phyloP scores from a whole-genome alignment of 2,329 filamentous ascomycete species.

The Fusarium avenaceum region DNA sequence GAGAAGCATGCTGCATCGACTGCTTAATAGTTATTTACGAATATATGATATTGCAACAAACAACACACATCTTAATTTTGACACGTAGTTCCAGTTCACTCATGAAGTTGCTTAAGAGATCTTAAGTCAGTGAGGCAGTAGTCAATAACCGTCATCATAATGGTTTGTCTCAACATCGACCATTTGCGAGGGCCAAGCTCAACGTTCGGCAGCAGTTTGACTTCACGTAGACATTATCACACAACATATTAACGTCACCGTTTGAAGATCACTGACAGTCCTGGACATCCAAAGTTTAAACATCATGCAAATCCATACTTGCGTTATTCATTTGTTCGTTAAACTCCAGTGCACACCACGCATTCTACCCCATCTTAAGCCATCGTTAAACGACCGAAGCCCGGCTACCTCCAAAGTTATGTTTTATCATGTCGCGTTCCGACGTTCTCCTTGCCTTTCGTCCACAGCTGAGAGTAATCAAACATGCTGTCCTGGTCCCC shows the following conservation, averaged over 20 bases:
- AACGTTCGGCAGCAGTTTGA: not conserved
- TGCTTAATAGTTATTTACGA: conserved; percentile 36
- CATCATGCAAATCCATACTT: conserved; percentile 9
- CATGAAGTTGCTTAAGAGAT: not conserved
- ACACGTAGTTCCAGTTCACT: not conserved
- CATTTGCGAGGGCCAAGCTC: not conserved
- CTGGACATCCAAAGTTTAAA: not conserved
- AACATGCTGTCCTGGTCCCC: conserved; percentile 5
- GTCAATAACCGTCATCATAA: not conserved
- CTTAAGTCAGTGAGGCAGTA: not conserved
- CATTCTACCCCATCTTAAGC: not conserved
- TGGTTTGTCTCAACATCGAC: not conserved
- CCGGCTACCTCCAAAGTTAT: conserved; percentile 33
- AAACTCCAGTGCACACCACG: not conserved
- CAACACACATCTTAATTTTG: not conserved
- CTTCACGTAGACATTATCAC: not conserved
- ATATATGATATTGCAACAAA: conserved; percentile 30
- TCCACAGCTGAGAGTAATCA: conserved; percentile 37
- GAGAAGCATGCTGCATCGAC: conserved; percentile 8
- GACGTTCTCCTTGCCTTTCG: conserved; percentile 22
- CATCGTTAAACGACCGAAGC: conserved; percentile 14
- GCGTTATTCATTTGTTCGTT: not conserved
- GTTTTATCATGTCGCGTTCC: conserved; percentile 28
- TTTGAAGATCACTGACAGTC: not conserved
- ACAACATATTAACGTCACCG: not conserved